Base-by-base conservation (phyloP, 371 early-diverging fungal species). In the Haplosporangium sp. region DNA sequence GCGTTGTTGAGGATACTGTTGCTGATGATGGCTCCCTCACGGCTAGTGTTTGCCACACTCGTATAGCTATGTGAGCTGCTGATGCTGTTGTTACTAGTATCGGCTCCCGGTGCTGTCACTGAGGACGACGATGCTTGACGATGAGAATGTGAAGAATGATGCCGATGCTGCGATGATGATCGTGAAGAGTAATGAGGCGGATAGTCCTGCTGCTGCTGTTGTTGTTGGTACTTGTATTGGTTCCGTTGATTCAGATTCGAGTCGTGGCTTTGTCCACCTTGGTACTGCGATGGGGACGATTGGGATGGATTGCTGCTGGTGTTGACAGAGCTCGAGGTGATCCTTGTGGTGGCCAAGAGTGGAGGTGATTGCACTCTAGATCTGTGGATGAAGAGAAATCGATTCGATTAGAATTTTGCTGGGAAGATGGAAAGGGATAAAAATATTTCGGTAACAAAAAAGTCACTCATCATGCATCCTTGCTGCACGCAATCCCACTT, bases 1-100 rank as follows among this genome's bases (percentile, higher is more conserved):
- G 71, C 59, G 77, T 64, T 76, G 56, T 63, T 70, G 50, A 79
- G 69, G 45, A 79, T 69, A 21, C 79, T 79, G 62, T 72, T 79
- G 69, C 69, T 68, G 55, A 79, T 40, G 23, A 79, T 79, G 47
- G 62, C 63, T 29, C 67, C 69, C 46, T 64, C 71, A 38, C 69
- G 67, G 23, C 50, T 47, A 18, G 43, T 50, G 57, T 51, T 43
- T 53, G 50, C 38, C 36, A 64, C 54, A 21, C 75, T 74, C 16
- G 40, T 65, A 48, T 50, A 68, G 53, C 69, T 67, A 46, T 74
- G 74, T 36, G 68, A 59, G 41, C 68, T 77, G 52, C 53, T 52
- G 54, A 65, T 64, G 57, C 71, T 71, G 21, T 51, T 77, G 55
- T 42, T 67, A 46, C 72, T 77, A 5, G 69, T 69, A 53, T 74